Base-by-base conservation (phyloP, 179 eudicot species). In the Spinacia oleracea region DNA sequence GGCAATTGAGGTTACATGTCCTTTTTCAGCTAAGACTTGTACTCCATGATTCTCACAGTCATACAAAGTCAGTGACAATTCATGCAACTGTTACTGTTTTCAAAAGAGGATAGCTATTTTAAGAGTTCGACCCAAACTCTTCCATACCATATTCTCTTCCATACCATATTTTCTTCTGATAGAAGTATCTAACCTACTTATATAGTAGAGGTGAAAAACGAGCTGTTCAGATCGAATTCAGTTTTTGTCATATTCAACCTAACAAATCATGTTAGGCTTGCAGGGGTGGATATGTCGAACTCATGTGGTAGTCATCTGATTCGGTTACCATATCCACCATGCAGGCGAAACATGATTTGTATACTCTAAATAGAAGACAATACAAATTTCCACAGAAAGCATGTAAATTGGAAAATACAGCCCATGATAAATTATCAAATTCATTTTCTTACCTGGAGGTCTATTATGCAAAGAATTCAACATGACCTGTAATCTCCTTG, bases 221-320 rank as follows among this genome's bases (percentile, higher is more conserved):
- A 4, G 42, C 32, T 29, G 38, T 16, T 64, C 29, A 0, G 11
- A 32, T 64, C 0, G 27, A 25, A 25, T 59, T n/a, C 40, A 59
- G 31, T 48, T 45, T 45, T 12, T 15, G 20, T 48, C 18, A 2
- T 48, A 48, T 48, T 9, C 42, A 64, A 64, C 6, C 16, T 32
- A 48, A 48, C 20, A 48, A 46, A 48, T 86, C 81, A 91, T 59
- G 84, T 38, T 38, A 3, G 40, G 40, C 40, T 6, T 38, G 40
- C 40, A 38, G 3, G 4, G 38, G 40, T 38, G 40, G 40, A 38
- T 38, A 2, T 38, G 40, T 38, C 40, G 6, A 3, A 38, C 6
- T 38, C 40, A 38, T 1, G 40, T 38, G 40, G 40, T 38, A 38
- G 40, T 38, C 40, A 38, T 38, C 6, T 38, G 40, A 38, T 38